These are phyloP conservation scores for Boletus coccyginus DNA, from an alignment of 768 basidiomycete genomes.

Conservation along the genomic window DNA sequence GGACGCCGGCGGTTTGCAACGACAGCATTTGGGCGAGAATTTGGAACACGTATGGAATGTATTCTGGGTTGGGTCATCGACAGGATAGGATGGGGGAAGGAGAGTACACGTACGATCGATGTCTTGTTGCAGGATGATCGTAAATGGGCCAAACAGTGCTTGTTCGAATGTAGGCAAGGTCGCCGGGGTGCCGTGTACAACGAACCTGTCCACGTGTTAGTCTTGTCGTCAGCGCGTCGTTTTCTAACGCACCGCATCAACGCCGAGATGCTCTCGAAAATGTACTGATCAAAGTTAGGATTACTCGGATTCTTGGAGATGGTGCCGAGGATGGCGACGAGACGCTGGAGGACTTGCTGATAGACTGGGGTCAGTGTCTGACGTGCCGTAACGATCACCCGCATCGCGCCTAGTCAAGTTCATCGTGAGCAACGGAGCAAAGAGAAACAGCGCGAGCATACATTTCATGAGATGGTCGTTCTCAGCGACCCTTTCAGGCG, in stretches of 20 bases:
- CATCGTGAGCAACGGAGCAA: background rate
- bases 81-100: background rate
- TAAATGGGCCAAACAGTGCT: conserved; percentile 83
- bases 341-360: conserved; percentile 60
- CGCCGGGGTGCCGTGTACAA: conserved; percentile 66
- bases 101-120: conserved; percentile 68
- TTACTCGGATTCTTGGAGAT: conserved; percentile 97
- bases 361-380: conserved; percentile 70
- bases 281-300: conserved; percentile 95
- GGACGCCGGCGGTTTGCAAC: conserved; percentile 63
- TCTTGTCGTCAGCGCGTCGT: background rate
- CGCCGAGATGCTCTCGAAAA: conserved; percentile 95
- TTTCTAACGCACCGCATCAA: conserved; percentile 66
- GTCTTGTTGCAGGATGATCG: conserved; percentile 84
- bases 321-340: conserved; percentile 80
- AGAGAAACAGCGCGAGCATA: conserved; percentile 33
- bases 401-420: conserved; percentile 75
- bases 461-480: conserved; percentile 99
- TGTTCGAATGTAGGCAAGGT: conserved; percentile 76
- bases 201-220: conserved; percentile 53
- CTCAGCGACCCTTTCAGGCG: conserved; percentile 91
- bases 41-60: conserved; percentile 97
- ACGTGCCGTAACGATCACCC: conserved; percentile 86
- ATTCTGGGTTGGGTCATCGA: conserved; percentile 48
- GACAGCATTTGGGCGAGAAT: conserved; percentile 95